Conservation (phyloP, 2,329 filamentous ascomycete genomes). For the Alternaria brassicicola region DNA sequence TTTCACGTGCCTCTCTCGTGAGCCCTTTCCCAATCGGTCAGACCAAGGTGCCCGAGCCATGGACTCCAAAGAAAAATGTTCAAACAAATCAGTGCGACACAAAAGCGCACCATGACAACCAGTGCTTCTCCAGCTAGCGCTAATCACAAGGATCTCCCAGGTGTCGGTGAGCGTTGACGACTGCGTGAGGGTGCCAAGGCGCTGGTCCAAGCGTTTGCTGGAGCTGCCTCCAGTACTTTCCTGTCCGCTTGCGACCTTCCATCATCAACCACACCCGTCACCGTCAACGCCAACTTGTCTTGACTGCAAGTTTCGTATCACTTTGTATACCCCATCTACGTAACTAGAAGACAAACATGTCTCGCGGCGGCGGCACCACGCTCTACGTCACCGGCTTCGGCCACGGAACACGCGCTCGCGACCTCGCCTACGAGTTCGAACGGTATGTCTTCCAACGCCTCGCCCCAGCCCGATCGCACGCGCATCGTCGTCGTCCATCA, state of each 20-base stretch:
- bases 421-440: constrained; percentile 99
- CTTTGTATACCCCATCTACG: constrained; percentile 9
- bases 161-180: constrained; percentile 6
- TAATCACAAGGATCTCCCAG: not conserved
- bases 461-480: constrained; percentile 41
- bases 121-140: not conserved
- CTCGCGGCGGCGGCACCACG: constrained; percentile 87
- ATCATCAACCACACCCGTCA: constrained; percentile 22
- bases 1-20: not conserved
- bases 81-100: not conserved
- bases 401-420: constrained; percentile 96
- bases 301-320: constrained; percentile 20
- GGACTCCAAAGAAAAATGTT: not conserved
- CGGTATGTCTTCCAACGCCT: constrained; percentile 77
- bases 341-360: constrained; percentile 64
- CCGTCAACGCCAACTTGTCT: constrained; percentile 16
- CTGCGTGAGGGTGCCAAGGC: constrained; percentile 11
- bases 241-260: constrained; percentile 14
- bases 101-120: not conserved
- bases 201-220: constrained; percentile 16
- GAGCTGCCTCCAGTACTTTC: constrained; percentile 16
- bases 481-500: constrained; percentile 37
- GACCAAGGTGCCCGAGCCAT: not conserved
- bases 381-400: constrained; percentile 99
- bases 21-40: not conserved